phyloP scores from a whole-genome alignment of 345 rosid genomes.

The Heritiera fomes region DNA sequence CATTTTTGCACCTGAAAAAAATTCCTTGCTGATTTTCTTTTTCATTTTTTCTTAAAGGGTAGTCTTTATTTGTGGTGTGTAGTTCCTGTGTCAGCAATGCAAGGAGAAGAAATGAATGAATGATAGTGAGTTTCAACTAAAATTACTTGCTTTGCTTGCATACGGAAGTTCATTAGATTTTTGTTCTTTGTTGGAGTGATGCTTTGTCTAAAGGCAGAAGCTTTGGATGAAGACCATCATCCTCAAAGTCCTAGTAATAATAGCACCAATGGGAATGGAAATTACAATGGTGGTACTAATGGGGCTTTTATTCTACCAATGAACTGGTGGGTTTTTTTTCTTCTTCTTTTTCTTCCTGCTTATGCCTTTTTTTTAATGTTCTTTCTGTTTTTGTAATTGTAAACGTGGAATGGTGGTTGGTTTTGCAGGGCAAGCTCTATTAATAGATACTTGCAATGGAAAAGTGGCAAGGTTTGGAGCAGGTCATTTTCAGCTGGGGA shows the following conservation, averaged over 20 bases:
- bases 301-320: constrained; percentile 48
- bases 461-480: constrained; percentile 44
- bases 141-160: neutral
- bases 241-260: constrained; percentile 23
- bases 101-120: neutral
- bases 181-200: constrained; percentile 21
- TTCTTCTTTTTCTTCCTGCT: neutral
- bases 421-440: constrained; percentile 55
- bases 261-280: constrained; percentile 12
- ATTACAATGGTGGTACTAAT: constrained; percentile 19
- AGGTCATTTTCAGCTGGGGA: constrained; percentile 58
- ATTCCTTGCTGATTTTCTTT: neutral
- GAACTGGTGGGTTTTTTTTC: constrained; percentile 40
- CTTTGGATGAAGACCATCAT: constrained; percentile 43
- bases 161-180: neutral
- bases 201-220: constrained; percentile 61
- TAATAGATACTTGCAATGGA: constrained; percentile 49
- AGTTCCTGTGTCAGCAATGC: neutral
- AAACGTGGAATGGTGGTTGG: neutral
- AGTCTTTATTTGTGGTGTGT: neutral
- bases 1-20: neutral
- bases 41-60: neutral
- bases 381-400: neutral
- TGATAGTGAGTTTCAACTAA: neutral
- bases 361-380: constrained; percentile 2